phyloP scores from a whole-genome alignment of 192 early-diverging fungal species.

The Rhizophagus sp. region DNA sequence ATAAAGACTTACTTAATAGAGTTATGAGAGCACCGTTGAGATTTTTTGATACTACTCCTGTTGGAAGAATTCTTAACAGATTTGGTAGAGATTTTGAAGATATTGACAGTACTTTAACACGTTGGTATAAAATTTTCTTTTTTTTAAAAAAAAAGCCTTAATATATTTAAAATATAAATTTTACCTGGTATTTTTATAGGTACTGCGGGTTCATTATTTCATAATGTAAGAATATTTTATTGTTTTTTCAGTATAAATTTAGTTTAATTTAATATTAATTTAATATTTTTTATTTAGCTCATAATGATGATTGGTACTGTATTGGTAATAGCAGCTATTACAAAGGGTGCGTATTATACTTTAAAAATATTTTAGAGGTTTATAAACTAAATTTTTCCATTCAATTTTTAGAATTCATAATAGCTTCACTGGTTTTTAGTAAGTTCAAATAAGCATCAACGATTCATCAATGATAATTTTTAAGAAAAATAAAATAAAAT shows the following conservation, averaged over 20 bases:
- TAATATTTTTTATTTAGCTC: not conserved
- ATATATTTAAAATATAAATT: too few species aligned
- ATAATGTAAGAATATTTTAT: slow-evolving; percentile 31
- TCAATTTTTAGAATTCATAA: not conserved
- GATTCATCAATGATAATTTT: too few species aligned
- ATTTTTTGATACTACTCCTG: slow-evolving; percentile 89
- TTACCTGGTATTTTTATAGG: slow-evolving; percentile 9
- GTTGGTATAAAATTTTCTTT: not conserved
- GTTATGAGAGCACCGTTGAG: slow-evolving; percentile 71
- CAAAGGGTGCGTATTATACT: slow-evolving; percentile 70
- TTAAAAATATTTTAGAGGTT: slow-evolving; percentile 48
- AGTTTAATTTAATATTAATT: not conserved
- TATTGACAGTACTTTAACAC: slow-evolving; percentile 64
- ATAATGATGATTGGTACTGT: slow-evolving; percentile 54
- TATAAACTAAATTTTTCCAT: not conserved
- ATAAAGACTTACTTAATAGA: slow-evolving; percentile 52
- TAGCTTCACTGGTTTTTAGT: not conserved
- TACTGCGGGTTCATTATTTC: slow-evolving; percentile 49
- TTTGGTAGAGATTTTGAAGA: slow-evolving; percentile 85
- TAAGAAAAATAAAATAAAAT: too few species aligned
- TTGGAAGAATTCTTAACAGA: slow-evolving; percentile 80
- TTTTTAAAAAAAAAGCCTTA: not conserved
- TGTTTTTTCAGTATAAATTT: not conserved
- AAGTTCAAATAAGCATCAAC: not conserved
- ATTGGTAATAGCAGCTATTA: slow-evolving; percentile 63